These are phyloP conservation scores for Purshia tridentata DNA, from an alignment of 306 rosid genomes.

Conservation along the genomic window DNA sequence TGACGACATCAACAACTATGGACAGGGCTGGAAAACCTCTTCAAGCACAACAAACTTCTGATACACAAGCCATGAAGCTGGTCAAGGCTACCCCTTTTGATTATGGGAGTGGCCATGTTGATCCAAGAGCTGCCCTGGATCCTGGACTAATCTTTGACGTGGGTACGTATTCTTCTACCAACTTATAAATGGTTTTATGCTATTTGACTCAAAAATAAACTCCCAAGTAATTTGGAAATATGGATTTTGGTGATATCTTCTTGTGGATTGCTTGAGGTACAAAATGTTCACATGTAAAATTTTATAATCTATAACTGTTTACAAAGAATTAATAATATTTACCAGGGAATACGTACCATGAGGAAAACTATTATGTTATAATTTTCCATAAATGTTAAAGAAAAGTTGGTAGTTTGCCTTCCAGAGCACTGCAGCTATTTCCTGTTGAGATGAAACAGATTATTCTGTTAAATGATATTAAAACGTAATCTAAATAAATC, in stretches of 20 bases:
- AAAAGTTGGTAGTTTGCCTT: conserved; percentile 2
- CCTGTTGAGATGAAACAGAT: not conserved
- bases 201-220: not conserved
- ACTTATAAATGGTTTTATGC: not conserved
- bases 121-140: conserved; percentile 94
- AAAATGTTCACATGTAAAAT: too few relatives aligned
- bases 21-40: conserved; percentile 93
- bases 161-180: conserved; percentile 46
- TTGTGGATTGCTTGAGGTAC: not conserved
- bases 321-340: not conserved
- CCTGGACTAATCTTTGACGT: conserved; percentile 97
- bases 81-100: conserved; percentile 87
- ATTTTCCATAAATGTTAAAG: not conserved
- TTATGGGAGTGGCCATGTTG: conserved; percentile 96
- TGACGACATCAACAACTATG: conserved; percentile 86
- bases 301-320: too few relatives aligned
- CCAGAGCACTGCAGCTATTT: not conserved
- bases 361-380: not conserved
- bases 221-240: not conserved
- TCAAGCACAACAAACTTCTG: conserved; percentile 88
- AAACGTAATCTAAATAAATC: not conserved
- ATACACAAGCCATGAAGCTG: conserved; percentile 70
- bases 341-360: not conserved
- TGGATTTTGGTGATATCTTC: not conserved
- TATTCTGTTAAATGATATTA: not conserved